Percentiles rank a stretch among this genome's conserved stretches.
Evolutionary conservation across 306 rosid genomes (phyloP).

Genomic region (Casuarina cunninghamiana): DNA sequence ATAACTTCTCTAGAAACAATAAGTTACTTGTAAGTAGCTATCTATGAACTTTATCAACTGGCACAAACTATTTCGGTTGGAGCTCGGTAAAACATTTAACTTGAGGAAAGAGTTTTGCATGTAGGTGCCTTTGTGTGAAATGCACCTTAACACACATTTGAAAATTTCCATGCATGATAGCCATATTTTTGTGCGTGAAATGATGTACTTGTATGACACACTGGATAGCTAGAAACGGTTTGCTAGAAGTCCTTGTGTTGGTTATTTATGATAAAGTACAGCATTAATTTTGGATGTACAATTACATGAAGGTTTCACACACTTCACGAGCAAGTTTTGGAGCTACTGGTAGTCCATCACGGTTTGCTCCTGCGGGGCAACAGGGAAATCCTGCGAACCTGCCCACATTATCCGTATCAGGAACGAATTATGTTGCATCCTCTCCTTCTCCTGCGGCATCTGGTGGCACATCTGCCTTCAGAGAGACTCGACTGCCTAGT

Average conservation of each 20-base stretch:
- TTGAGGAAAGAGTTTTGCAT: neutral
- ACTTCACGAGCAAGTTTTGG: slow-evolving; percentile 64
- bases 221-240: neutral
- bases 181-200: neutral
- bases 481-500: slow-evolving; percentile 85
- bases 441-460: slow-evolving; percentile 95
- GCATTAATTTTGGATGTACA: slow-evolving; percentile 8
- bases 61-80: neutral
- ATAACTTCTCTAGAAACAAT: neutral
- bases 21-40: neutral
- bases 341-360: slow-evolving; percentile 66
- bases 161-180: neutral
- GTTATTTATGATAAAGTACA: neutral
- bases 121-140: too few relatives aligned
- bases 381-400: slow-evolving; percentile 60
- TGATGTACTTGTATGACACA: neutral
- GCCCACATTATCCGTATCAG: slow-evolving; percentile 67
- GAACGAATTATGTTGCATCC: slow-evolving; percentile 75
- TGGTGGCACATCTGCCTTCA: slow-evolving; percentile 79
- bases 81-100: neutral
- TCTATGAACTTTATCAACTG: neutral
- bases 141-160: too few relatives aligned
- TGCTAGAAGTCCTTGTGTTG: neutral
- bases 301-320: slow-evolving; percentile 63
- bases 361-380: slow-evolving; percentile 63